Conservation (phyloP, 768 basidiomycete genomes). For the Lepiota venenata region DNA sequence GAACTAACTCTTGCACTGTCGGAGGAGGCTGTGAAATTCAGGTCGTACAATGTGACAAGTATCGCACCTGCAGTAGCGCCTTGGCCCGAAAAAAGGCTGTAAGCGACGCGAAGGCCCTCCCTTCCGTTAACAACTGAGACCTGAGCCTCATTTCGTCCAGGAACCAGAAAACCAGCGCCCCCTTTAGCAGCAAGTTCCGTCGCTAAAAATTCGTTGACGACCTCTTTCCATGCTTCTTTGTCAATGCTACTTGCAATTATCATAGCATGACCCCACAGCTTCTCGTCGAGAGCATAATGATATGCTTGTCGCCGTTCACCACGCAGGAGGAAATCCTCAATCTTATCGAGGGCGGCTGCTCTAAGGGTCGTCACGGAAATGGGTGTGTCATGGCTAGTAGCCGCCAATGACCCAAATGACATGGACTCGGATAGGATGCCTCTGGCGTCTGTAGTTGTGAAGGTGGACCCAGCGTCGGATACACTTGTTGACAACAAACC, state of each 20-base stretch:
- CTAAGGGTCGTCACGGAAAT: constrained; percentile 58
- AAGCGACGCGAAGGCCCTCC: constrained; percentile 76
- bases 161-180: constrained; percentile 17
- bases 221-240: constrained; percentile 91
- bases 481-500: constrained; percentile 7
- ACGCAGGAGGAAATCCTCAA: constrained; percentile 74
- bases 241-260: constrained; percentile 91
- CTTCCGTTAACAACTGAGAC: constrained; percentile 40
- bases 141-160: constrained; percentile 7
- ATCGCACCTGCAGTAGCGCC: constrained; percentile 68
- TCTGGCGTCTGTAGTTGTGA: constrained; percentile 26
- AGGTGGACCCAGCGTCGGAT: neutral
- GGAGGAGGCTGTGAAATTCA: constrained; percentile 10
- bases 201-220: constrained; percentile 79
- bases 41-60: constrained; percentile 9
- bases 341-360: constrained; percentile 66
- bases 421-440: constrained; percentile 12
- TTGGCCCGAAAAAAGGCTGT: constrained; percentile 83
- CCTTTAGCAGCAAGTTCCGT: constrained; percentile 59
- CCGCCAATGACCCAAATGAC: constrained; percentile 3
- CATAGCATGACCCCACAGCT: constrained; percentile 95
- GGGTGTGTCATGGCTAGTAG: constrained; percentile 39
- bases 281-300: constrained; percentile 83
- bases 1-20: constrained; percentile 72
- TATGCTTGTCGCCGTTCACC: constrained; percentile 88